phyloP scores from a whole-genome alignment of 129 eudicot genomes.

The Flaveria trinervia region DNA sequence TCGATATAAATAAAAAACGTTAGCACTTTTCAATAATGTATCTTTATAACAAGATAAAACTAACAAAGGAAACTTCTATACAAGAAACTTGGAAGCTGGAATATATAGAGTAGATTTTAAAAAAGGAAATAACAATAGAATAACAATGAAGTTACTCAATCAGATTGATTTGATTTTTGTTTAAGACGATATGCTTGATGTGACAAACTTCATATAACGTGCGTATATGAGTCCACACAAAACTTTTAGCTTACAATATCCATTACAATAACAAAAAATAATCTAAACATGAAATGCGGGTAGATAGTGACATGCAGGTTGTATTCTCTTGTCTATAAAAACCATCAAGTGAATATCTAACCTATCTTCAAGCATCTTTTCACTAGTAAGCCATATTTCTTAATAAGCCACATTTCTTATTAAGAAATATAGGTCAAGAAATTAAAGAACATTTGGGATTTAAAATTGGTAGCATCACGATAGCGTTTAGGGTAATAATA shows the following conservation, averaged over 20 bases:
- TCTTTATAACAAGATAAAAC: background rate
- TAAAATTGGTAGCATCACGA: background rate
- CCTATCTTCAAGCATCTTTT: background rate
- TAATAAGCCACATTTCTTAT: background rate
- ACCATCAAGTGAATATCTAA: no score
- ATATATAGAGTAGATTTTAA: background rate
- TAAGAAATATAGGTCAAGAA: background rate
- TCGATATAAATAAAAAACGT: background rate
- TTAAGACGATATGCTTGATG: background rate
- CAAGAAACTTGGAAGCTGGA: background rate
- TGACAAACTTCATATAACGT: background rate
- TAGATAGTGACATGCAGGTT: no score
- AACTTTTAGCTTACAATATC: background rate
- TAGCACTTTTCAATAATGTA: background rate
- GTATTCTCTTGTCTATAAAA: no score
- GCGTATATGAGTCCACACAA: background rate
- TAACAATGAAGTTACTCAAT: background rate
- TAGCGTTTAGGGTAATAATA: background rate
- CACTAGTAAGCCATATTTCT: background rate
- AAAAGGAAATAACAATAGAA: background rate
- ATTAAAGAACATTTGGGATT: background rate
- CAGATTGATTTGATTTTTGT: background rate
- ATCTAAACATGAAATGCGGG: background rate
- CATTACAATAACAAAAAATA: background rate
- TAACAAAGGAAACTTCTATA: background rate